Conservation (phyloP, 2,329 filamentous ascomycete species). For the Colletotrichum tropicicola region DNA sequence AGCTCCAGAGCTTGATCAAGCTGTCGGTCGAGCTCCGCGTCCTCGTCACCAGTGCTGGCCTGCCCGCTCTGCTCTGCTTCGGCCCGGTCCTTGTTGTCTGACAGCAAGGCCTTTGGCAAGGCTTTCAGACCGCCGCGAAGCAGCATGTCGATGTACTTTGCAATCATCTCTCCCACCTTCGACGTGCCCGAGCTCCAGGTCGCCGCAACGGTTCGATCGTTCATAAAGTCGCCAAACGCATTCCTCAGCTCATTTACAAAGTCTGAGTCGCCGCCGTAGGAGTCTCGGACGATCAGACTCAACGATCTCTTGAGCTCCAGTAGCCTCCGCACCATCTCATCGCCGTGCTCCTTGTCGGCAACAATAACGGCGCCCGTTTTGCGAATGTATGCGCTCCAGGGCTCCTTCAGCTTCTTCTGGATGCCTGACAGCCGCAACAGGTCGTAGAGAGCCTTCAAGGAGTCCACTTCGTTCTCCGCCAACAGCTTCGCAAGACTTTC, state of each 20-base stretch:
- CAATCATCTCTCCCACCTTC: conserved; percentile 98
- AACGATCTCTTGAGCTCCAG: conserved; percentile 83
- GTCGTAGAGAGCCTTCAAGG: conserved; percentile 80
- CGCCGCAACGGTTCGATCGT: conserved; percentile 78
- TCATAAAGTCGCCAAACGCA: conserved; percentile 90
- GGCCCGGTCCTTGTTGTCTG: conserved; percentile 66
- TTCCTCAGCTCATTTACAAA: conserved; percentile 84
- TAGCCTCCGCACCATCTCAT: conserved; percentile 87
- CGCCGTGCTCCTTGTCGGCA: conserved; percentile 78
- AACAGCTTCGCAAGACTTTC: conserved; percentile 78
- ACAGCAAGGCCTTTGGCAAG: conserved; percentile 74
- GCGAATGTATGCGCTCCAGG: conserved; percentile 84
- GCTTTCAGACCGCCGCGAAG: conserved; percentile 88
- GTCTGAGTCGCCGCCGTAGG: conserved; percentile 80
- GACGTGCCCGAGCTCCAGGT: conserved; percentile 85
- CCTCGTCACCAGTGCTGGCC: conserved; percentile 81
- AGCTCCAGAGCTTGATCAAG: conserved; percentile 92
- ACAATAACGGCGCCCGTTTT: conserved; percentile 80
- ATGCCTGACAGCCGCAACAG: conserved; percentile 78
- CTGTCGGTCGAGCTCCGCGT: conserved; percentile 90
- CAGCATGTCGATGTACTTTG: conserved; percentile 92
- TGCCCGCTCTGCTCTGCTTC: conserved; percentile 69
- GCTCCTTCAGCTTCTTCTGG: conserved; percentile 72
- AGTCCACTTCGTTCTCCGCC: conserved; percentile 72
- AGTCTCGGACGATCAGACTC: conserved; percentile 78